phyloP scores from a whole-genome alignment of 1,284 basidiomycete genomes.

The Boletellus deceptivus region DNA sequence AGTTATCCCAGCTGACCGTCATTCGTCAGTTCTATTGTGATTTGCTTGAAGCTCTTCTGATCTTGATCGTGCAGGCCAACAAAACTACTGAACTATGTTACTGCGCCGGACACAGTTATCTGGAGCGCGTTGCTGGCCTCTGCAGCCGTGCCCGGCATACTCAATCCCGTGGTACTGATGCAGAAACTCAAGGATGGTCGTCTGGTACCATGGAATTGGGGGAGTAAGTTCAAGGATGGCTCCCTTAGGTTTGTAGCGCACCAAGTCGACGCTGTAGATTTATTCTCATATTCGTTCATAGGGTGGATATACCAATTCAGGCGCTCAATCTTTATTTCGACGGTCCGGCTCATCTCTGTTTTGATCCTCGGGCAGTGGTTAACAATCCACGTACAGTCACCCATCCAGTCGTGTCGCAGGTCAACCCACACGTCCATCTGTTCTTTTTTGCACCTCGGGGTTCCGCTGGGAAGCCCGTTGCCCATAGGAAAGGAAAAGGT shows the following conservation, averaged over 20 bases:
- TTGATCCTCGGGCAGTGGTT: not conserved
- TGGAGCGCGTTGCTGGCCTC: slow-evolving; percentile 80
- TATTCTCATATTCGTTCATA: slow-evolving; percentile 25
- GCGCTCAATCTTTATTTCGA: slow-evolving; percentile 93
- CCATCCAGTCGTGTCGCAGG: slow-evolving; percentile 93
- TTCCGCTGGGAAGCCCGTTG: slow-evolving; percentile 91
- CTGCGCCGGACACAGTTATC: slow-evolving; percentile 85
- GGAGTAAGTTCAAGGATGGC: slow-evolving; percentile 90
- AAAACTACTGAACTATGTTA: slow-evolving; percentile 93
- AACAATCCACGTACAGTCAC: slow-evolving; percentile 59
- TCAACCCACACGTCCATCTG: slow-evolving; percentile 97
- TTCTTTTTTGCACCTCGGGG: slow-evolving; percentile 97
- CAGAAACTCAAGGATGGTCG: slow-evolving; percentile 85
- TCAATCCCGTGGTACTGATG: slow-evolving; percentile 90
- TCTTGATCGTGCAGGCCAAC: slow-evolving; percentile 63
- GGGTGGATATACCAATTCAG: slow-evolving; percentile 93
- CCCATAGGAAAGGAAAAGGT: slow-evolving; percentile 91
- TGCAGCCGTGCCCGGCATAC: slow-evolving; percentile 81
- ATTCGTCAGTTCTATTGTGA: slow-evolving; percentile 61
- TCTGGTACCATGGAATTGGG: slow-evolving; percentile 92
- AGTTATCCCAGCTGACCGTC: slow-evolving; percentile 92
- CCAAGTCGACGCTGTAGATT: not conserved
- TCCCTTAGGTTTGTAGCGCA: slow-evolving; percentile 60
- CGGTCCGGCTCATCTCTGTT: slow-evolving; percentile 40
- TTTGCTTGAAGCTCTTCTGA: slow-evolving; percentile 7